Conservation (phyloP, 2,329 filamentous ascomycete genomes). For the Aureobasidium lini region DNA sequence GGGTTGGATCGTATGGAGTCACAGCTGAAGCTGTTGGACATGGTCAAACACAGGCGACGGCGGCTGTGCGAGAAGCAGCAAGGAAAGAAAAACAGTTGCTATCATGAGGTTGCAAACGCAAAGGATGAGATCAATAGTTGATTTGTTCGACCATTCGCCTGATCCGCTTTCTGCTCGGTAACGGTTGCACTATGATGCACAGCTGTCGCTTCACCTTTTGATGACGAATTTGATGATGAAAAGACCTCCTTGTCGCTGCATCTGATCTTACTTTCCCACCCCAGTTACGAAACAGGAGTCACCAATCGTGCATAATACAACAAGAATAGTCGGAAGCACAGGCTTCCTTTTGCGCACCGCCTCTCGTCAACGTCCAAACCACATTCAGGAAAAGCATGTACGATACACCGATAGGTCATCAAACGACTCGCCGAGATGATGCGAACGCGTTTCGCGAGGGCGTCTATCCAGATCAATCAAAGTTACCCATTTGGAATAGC, state of each 20-base stretch:
- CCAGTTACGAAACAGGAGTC: not conserved
- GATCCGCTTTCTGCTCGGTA: not conserved
- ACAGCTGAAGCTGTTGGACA: not conserved
- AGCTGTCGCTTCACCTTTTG: slow-evolving; percentile 1
- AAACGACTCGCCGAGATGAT: slow-evolving; percentile 3
- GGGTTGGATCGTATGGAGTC: not conserved
- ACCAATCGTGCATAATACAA: not conserved
- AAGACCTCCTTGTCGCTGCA: slow-evolving; percentile 10
- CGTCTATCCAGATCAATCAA: slow-evolving; percentile 4
- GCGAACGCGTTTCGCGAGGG: slow-evolving; percentile 1
- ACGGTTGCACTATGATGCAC: slow-evolving; percentile 2
- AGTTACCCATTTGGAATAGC: slow-evolving; percentile 5
- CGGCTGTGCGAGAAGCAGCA: not conserved
- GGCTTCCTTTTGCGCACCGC: not conserved
- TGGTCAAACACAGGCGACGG: slow-evolving; percentile 5
- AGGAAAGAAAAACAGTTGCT: not conserved
- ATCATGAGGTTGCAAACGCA: not conserved
- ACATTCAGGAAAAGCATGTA: slow-evolving; percentile 3
- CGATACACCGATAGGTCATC: not conserved
- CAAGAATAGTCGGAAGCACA: not conserved
- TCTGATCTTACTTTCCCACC: slow-evolving; percentile 6
- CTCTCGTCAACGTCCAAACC: not conserved
- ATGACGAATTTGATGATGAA: slow-evolving; percentile 11
- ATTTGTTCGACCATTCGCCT: not conserved
- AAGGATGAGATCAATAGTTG: not conserved